Base-by-base conservation (phyloP, 345 rosid genomes). In the Murraya koenigii region DNA sequence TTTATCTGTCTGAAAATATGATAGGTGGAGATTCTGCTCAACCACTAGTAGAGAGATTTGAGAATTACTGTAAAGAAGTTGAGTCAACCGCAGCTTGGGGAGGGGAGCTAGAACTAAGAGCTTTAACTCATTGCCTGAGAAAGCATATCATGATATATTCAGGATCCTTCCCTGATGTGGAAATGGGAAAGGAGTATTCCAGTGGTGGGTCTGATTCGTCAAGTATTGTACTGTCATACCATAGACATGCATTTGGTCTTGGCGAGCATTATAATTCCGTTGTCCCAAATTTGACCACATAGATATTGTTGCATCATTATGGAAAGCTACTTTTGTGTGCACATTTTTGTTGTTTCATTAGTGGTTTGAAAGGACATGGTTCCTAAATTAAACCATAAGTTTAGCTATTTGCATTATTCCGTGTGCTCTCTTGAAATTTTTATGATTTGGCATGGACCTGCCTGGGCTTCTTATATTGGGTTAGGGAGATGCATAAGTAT, bases 31-130 rank as follows among this genome's bases (percentile, higher is more conserved):
- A 78, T 54, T 68, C 82, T 8, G 80, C 78, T 25, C 22, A 71
- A 62, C 83, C 92, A 14, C 66, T 65, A 32, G 75, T 81, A 1
- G 93, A 86, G 47, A 85, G 85, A 77, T 91, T 89, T 54, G 87
- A 87, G 86, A 86, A 76, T 69, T 87, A 89, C 82, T 88, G 93
- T 77, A 79, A 77, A 81, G 92, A 91, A 73, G 84, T 91, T 26
- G 95, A 89, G 79, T 89, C 90, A 17, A 89, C 92, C 1, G 86
- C 93, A 11, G 88, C 88, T 6, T 91, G 91, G 95, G 95, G 95
- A 64, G 95, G 92, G 60, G 92, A 89, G 71, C 71, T 89, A 11
- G 95, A 89, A 82, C 90, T 89, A 10, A 86, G 85, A 66, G 95
- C 95, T n/a, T 76, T 89, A 69, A 88, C 89, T 71, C 93, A 85